Evolutionary conservation across 139 green algal species (phyloP).

Genomic region (Auxenochlorella pyrenoidosa): DNA sequence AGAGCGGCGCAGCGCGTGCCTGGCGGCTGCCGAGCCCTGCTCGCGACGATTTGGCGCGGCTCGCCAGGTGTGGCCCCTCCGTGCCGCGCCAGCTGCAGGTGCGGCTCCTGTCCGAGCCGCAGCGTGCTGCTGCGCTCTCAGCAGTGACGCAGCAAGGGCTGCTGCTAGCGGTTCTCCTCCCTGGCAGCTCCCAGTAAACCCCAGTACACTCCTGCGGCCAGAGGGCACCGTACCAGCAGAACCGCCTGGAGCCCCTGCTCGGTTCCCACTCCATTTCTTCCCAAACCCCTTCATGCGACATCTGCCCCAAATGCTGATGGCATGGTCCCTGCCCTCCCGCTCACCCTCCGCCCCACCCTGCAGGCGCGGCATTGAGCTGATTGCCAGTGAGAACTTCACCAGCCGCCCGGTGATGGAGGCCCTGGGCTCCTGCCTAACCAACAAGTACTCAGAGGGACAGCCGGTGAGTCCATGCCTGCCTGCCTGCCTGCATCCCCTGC

Average conservation of each 20-base stretch:
- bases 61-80: too few relatives aligned
- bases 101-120: background rate
- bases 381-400: slow-evolving; percentile 98
- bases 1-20: background rate
- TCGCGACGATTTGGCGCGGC: background rate
- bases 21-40: background rate
- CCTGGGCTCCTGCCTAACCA: slow-evolving; percentile 95
- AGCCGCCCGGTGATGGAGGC: slow-evolving; percentile 93
- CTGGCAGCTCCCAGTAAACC: too few relatives aligned
- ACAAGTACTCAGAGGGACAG: slow-evolving; percentile 97
- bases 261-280: too few relatives aligned
- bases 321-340: too few relatives aligned
- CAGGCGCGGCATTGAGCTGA: slow-evolving; percentile 98
- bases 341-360: background rate
- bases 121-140: background rate
- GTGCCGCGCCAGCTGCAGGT: background rate
- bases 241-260: too few relatives aligned
- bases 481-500: too few relatives aligned
- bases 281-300: too few relatives aligned
- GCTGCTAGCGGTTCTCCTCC: too few relatives aligned
- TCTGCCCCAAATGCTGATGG: too few relatives aligned
- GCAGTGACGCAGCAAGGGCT: too few relatives aligned
- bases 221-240: too few relatives aligned
- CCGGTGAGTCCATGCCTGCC: background rate
- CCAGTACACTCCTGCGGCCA: too few relatives aligned